Evolutionary conservation across 1,139 yeast species (phyloP).

Genomic region (Yamadazyma atlantica): DNA sequence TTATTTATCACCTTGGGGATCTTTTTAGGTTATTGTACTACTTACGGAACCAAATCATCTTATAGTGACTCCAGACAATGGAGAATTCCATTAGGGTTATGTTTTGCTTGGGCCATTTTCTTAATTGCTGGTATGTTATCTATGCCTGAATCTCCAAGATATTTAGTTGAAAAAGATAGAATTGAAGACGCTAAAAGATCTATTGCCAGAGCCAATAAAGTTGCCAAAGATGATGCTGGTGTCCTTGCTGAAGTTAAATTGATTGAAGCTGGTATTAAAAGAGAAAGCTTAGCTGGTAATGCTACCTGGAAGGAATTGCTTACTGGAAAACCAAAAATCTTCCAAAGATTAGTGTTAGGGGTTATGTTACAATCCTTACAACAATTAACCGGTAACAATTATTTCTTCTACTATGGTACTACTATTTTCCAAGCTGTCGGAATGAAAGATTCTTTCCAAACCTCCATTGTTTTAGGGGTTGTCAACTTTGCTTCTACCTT

Average conservation of each 20-base stretch:
- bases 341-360: slow-evolving; percentile 67
- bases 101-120: slow-evolving; percentile 51
- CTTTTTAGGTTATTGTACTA: slow-evolving; percentile 62
- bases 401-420: slow-evolving; percentile 82
- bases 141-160: slow-evolving; percentile 63
- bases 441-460: slow-evolving; percentile 67
- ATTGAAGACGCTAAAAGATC: slow-evolving; percentile 42
- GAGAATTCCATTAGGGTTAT: slow-evolving; percentile 59
- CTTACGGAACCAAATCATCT: slow-evolving; percentile 66
- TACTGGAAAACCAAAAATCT: slow-evolving; percentile 63
- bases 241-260: slow-evolving; percentile 58
- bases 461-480: slow-evolving; percentile 74
- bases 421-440: slow-evolving; percentile 79
- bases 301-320: slow-evolving; percentile 16
- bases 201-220: slow-evolving; percentile 62
- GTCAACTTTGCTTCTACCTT: slow-evolving; percentile 79
- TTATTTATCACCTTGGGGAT: slow-evolving; percentile 69
- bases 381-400: slow-evolving; percentile 79
- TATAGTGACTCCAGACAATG: slow-evolving; percentile 52
- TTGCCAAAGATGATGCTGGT: slow-evolving; percentile 58
- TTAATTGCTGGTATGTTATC: slow-evolving; percentile 45
- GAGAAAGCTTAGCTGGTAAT: slow-evolving; percentile 15
- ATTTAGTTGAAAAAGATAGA: slow-evolving; percentile 38
- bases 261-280: slow-evolving; percentile 25
- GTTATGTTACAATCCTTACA: slow-evolving; percentile 51